Conservation (phyloP, 768 basidiomycete species). For the Filobasidium wieringae region DNA sequence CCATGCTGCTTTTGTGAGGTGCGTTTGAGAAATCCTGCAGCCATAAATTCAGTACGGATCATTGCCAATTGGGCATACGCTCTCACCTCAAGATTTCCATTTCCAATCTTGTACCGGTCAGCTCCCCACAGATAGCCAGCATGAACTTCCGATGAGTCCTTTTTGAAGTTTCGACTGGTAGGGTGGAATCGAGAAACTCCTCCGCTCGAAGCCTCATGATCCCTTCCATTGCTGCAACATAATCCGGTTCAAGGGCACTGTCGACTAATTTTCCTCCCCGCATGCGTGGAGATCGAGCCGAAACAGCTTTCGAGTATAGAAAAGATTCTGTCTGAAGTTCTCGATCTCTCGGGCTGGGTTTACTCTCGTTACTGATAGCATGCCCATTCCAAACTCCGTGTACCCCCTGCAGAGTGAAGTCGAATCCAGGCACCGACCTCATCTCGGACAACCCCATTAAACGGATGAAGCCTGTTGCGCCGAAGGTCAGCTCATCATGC, state of each 20-base stretch:
- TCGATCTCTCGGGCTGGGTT: neutral
- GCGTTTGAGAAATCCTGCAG: conserved; percentile 8
- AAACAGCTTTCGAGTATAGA: neutral
- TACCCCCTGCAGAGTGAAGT: conserved; percentile 32
- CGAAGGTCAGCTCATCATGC: conserved; percentile 4
- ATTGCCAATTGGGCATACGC: neutral
- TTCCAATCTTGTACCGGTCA: conserved; percentile 14
- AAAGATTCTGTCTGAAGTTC: neutral
- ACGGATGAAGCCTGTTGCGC: conserved; percentile 22
- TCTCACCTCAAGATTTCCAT: conserved; percentile 22
- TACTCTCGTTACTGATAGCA: neutral
- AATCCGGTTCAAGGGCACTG: conserved; percentile 1
- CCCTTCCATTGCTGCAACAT: conserved; percentile 2
- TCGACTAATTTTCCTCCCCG: neutral
- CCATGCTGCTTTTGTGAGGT: conserved; percentile 33
- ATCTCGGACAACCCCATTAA: conserved; percentile 22
- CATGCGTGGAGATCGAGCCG: neutral
- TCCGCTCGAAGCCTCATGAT: conserved; percentile 5
- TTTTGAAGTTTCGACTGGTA: conserved; percentile 17
- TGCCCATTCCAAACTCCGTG: conserved; percentile 28
- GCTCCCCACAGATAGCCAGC: conserved; percentile 24
- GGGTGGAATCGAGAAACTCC: conserved; percentile 8
- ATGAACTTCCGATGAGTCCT: conserved; percentile 27
- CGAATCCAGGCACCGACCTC: conserved; percentile 16
- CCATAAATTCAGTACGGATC: neutral